Evolutionary conservation across 116 monocot species (phyloP).

Genomic region (Posidonia oceanica): DNA sequence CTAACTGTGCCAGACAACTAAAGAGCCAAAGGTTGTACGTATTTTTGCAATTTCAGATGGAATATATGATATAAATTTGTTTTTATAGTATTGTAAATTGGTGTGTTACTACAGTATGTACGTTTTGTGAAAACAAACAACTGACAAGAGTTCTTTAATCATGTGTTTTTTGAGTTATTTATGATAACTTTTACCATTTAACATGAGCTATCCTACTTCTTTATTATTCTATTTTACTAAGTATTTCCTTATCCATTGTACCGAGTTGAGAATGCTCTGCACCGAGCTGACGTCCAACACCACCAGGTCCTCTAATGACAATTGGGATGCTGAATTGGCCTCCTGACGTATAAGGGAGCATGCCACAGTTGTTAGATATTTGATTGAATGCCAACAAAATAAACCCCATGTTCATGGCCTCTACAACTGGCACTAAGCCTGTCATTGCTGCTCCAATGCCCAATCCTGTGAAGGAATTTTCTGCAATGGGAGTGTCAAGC

Average conservation of each 20-base stretch:
- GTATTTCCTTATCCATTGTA: not conserved
- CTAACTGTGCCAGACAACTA: too few relatives aligned
- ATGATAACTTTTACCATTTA: not conserved
- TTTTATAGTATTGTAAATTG: too few relatives aligned
- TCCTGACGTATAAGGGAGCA: slow-evolving; percentile 95
- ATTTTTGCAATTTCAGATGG: too few relatives aligned
- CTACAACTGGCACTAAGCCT: slow-evolving; percentile 68
- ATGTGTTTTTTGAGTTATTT: not conserved
- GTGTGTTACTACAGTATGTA: too few relatives aligned
- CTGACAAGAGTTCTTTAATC: not conserved
- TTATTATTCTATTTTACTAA: not conserved
- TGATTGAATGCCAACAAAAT: slow-evolving; percentile 86
- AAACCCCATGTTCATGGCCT: slow-evolving; percentile 99
- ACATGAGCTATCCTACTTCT: not conserved
- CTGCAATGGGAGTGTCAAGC: slow-evolving; percentile 93
- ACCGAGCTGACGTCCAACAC: slow-evolving; percentile 88
- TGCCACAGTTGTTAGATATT: slow-evolving; percentile 95
- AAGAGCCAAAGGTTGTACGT: too few relatives aligned
- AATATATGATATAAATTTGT: too few relatives aligned
- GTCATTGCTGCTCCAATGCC: slow-evolving; percentile 80
- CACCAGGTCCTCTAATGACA: slow-evolving; percentile 87
- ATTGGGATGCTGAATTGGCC: slow-evolving; percentile 89
- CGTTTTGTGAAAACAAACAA: too few relatives aligned
- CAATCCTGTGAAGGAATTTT: slow-evolving; percentile 95
- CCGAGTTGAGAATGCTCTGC: slow-evolving; percentile 95